Percentiles rank a stretch among this genome's conserved stretches.
Evolutionary conservation across 139 green algal species (phyloP).

Genomic region (Chlorella sorokiniana): DNA sequence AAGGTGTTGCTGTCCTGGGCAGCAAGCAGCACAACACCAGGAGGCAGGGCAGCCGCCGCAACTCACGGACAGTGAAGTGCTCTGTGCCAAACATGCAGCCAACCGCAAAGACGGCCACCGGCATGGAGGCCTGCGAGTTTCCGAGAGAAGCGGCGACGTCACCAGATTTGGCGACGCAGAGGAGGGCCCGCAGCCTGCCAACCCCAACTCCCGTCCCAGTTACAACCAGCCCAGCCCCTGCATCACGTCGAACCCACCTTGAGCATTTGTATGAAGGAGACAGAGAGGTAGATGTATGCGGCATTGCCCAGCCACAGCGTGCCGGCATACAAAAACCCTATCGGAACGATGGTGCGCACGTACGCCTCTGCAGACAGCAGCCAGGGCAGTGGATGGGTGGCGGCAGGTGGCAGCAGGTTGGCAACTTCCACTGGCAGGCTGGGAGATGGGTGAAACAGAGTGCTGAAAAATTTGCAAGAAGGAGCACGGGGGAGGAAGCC

Average conservation of each 20-base stretch:
- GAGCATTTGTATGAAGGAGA: slow-evolving; percentile 99
- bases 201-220: not conserved
- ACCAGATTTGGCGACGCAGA: no score
- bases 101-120: slow-evolving; percentile 59
- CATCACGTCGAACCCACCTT: slow-evolving; percentile 65
- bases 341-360: slow-evolving; percentile 51
- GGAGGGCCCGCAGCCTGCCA: not conserved
- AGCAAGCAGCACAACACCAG: not conserved
- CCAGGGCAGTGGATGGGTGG: not conserved
- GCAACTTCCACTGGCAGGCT: not conserved
- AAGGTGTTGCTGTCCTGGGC: not conserved
- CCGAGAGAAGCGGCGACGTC: slow-evolving; percentile 60
- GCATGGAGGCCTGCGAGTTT: slow-evolving; percentile 68
- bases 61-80: slow-evolving; percentile 41
- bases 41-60: not conserved
- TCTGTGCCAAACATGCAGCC: slow-evolving; percentile 56
- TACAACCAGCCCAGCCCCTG: not conserved
- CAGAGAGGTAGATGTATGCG: slow-evolving; percentile 95
- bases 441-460: not conserved
- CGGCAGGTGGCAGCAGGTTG: not conserved
- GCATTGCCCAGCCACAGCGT: slow-evolving; percentile 84
- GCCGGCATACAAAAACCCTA: slow-evolving; percentile 53
- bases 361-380: slow-evolving; percentile 46
- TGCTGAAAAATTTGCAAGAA: no score
- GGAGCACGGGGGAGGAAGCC: no score